Percentiles rank a stretch among this genome's conserved stretches.
Conservation (phyloP, 1,284 basidiomycete species). For the Irpex lacteus region DNA sequence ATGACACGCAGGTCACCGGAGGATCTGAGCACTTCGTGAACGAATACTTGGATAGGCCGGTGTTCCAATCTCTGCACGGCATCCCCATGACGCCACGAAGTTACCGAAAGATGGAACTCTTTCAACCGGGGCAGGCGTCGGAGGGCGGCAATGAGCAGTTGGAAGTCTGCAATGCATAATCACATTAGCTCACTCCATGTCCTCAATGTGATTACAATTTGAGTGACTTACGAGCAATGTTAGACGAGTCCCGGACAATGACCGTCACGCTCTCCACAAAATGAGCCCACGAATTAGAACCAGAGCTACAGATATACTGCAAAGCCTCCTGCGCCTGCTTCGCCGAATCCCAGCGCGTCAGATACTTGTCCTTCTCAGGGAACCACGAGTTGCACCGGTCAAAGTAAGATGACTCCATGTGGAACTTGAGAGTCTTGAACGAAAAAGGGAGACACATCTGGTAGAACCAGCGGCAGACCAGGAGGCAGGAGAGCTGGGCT, state of each 20-base stretch:
- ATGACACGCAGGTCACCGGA: background rate
- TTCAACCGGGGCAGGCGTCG: background rate
- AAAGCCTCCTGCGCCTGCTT: background rate
- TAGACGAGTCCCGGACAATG: background rate
- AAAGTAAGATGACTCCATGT: slow-evolving; percentile 5
- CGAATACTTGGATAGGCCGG: background rate
- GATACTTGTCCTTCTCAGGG: background rate
- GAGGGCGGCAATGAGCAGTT: background rate
- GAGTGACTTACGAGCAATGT: background rate
- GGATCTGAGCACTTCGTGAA: background rate
- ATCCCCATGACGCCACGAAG: background rate
- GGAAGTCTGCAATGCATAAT: background rate
- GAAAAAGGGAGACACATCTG: background rate
- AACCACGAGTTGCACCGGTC: background rate
- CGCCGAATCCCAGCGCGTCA: background rate
- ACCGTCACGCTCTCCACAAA: background rate
- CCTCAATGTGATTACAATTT: too few relatives aligned
- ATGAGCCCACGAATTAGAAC: background rate
- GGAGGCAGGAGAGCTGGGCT: slow-evolving; percentile 5
- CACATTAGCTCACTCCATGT: too few relatives aligned
- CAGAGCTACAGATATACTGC: background rate
- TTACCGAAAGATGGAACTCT: background rate
- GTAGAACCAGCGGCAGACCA: slow-evolving; percentile 7
- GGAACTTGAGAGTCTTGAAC: slow-evolving; percentile 6
- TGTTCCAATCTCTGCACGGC: background rate